Evolutionary conservation across 1,284 basidiomycete species (phyloP), one percentile per base, ranked within the genome.

Genomic region (Paramarasmius palmivorus): DNA sequence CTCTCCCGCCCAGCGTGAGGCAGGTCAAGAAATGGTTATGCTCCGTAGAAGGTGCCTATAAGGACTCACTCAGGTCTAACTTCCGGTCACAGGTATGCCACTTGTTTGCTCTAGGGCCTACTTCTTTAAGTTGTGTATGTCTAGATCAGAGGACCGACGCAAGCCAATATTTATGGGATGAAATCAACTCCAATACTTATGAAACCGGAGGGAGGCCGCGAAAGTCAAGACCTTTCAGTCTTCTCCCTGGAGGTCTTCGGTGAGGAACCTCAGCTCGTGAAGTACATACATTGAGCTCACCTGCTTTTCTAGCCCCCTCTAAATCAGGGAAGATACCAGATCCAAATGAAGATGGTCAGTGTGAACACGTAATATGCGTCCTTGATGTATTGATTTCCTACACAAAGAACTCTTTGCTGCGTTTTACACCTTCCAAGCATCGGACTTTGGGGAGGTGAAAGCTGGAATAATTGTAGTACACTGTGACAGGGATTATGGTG

Each of bases 171-270:
- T 14, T 90, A 83, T 65, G 89, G 88, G 1, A 74, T 86, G 63
- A 84, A 84, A 59, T 77, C 78, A 22, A 81, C 83, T 4, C 81
- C 83, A 29, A 70, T 71, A 12, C 73, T 59, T 26, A 61, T 54
- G 62, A 54, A 42, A 10, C 68, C 73, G 2, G 68, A 70, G 12
- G 65, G 70, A 3, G 65, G 72, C 4, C 81, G 90, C 23, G 86
- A 85, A 65, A 83, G 79, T 54, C 86, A 90, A 59, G 81, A 81
- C 64, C 93, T 98, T 89, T 84, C 88, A 0, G 74, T 92, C 8
- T 70, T 98, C 41, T 84, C 89, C 2, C 66, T 98, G 44, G 96
- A 98, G 68, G 72, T 95, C 1, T 92, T 95, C 65, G 90, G 93
- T 90, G 56, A 59, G 81, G n/a, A 59, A 40, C 32, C 17, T 7